Conservation (phyloP, 1,284 basidiomycete species). For the Athelia sp. region DNA sequence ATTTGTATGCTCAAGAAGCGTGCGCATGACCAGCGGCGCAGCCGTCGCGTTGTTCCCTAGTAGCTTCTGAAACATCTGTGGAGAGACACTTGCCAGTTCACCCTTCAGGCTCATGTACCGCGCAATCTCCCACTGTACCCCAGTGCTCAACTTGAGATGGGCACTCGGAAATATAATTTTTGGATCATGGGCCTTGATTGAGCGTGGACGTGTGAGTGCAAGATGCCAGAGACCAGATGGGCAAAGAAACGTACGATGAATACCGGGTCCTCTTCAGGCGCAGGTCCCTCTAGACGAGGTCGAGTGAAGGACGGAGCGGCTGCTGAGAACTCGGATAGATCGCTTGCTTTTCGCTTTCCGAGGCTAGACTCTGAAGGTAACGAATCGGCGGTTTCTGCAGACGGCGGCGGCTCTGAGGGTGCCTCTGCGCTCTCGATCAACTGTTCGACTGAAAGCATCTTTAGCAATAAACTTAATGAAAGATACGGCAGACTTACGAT, state of each 20-base stretch:
- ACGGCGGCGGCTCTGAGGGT: no score
- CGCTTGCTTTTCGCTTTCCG: background rate
- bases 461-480: no score
- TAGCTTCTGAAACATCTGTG: slow-evolving; percentile 21
- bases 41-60: slow-evolving; percentile 21
- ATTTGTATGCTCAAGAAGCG: no score
- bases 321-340: background rate
- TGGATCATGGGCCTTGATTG: no score
- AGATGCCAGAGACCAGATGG: background rate
- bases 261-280: background rate
- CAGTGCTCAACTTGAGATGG: slow-evolving; percentile 26
- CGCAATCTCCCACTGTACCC: slow-evolving; percentile 37
- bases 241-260: background rate
- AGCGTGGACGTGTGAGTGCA: background rate
- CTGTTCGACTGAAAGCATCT: no score
- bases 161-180: no score
- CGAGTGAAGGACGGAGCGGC: background rate
- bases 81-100: slow-evolving; percentile 20
- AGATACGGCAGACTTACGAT: no score
- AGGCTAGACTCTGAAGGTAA: background rate
- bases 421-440: no score
- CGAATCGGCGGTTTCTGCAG: no score
- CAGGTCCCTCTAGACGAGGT: background rate
- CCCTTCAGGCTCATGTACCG: slow-evolving; percentile 23
- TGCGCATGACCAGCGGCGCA: no score